Conservation (phyloP, 1,284 basidiomycete genomes). For the Fomitopsis schrenkii region DNA sequence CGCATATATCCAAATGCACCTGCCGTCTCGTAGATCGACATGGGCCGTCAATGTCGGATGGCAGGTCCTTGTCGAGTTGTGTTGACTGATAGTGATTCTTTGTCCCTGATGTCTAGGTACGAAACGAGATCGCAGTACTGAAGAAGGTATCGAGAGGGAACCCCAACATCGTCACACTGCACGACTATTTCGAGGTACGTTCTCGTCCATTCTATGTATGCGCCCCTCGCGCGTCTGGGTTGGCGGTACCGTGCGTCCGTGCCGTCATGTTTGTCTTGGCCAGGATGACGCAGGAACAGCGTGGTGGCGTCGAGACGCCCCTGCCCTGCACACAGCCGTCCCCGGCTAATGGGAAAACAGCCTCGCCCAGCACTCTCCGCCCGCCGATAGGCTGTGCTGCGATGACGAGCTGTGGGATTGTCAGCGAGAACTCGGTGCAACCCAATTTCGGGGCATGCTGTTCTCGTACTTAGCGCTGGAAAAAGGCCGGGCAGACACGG, state of each 20-base stretch:
- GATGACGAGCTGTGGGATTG: not conserved
- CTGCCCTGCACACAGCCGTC: not conserved
- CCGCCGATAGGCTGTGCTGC: not conserved
- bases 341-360: not conserved
- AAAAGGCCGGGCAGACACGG: not conserved
- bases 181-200: constrained; percentile 94
- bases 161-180: constrained; percentile 84
- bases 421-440: not conserved
- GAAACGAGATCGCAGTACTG: constrained; percentile 95
- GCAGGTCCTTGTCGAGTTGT: not conserved
- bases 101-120: constrained; percentile 51
- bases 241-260: not conserved
- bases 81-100: not conserved
- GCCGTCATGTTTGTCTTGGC: not conserved
- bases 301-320: not conserved
- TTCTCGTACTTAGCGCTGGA: not conserved
- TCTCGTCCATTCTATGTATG: not conserved
- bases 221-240: not conserved
- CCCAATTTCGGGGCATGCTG: not conserved
- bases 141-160: constrained; percentile 94
- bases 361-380: not conserved
- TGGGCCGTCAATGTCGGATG: not conserved
- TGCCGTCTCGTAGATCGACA: not conserved
- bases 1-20: constrained; percentile 16
- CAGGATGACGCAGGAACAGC: not conserved